Percentiles rank a stretch among this genome's conserved stretches.
Evolutionary conservation across 768 basidiomycete genomes (phyloP).

Genomic region (Chalciporus chontae): DNA sequence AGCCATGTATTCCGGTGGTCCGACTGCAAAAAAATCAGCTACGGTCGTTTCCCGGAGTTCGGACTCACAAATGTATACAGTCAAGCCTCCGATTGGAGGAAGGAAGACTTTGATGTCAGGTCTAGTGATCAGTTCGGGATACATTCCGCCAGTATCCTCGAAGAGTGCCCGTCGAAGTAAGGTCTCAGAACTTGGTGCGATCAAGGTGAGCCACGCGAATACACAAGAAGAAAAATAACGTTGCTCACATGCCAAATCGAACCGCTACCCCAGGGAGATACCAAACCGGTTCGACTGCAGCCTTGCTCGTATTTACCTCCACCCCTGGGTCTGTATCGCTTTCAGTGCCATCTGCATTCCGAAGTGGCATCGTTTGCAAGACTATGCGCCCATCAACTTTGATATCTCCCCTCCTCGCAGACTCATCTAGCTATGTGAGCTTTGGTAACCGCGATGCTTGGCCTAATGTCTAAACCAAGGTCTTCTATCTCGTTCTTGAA

Average conservation of each 20-base stretch:
- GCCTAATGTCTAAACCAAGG: conserved; percentile 77
- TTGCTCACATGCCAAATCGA: conserved; percentile 79
- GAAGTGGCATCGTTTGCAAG: conserved; percentile 58
- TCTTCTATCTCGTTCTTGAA: conserved; percentile 61
- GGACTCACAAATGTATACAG: conserved; percentile 82
- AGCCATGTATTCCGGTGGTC: conserved; percentile 72
- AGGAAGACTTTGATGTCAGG: conserved; percentile 95
- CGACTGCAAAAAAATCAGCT: conserved; percentile 49
- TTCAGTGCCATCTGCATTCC: conserved; percentile 58
- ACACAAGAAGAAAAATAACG: neutral
- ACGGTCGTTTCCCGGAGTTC: neutral
- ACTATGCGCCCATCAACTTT: conserved; percentile 81
- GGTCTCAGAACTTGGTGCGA: conserved; percentile 61
- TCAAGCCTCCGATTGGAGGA: conserved; percentile 88
- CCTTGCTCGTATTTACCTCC: conserved; percentile 87
- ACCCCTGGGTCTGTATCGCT: conserved; percentile 68
- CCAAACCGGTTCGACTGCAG: conserved; percentile 97
- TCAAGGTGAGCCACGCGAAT: neutral
- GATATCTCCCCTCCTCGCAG: conserved; percentile 68
- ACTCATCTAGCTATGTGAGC: conserved; percentile 92
- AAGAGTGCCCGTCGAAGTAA: conserved; percentile 88
- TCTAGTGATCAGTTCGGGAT: conserved; percentile 91
- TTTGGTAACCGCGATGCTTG: conserved; percentile 90
- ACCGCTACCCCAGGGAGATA: conserved; percentile 91
- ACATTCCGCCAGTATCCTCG: conserved; percentile 95